Evolutionary conservation across 495 filamentous ascomycete genomes (phyloP).

Genomic region (Trichoderma reesei): DNA sequence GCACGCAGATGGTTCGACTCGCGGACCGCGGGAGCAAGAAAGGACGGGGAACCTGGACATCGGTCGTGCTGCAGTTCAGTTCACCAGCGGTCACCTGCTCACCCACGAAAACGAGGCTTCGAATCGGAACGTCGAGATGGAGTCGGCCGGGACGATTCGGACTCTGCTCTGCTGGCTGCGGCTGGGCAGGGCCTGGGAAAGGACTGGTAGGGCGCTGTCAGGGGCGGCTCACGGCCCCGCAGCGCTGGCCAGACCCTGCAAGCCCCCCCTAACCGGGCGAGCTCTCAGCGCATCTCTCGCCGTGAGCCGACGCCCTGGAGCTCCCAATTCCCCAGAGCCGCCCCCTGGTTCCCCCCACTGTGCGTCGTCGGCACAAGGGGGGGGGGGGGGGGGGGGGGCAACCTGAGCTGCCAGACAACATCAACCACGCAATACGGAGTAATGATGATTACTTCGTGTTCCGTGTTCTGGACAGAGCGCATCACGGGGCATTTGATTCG

Average conservation of each 20-base stretch:
- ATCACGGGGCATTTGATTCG: neutral
- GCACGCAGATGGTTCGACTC: neutral
- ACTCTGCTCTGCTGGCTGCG: neutral
- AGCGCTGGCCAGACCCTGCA: neutral
- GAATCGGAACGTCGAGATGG: slow-evolving; percentile 7
- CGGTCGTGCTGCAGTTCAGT: neutral
- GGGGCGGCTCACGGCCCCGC: slow-evolving; percentile 2
- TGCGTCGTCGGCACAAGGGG: neutral
- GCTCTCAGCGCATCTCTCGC: neutral
- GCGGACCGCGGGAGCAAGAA: neutral
- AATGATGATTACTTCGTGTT: neutral
- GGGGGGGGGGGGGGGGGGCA: no score
- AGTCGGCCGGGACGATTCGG: slow-evolving; percentile 5
- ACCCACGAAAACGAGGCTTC: slow-evolving; percentile 6
- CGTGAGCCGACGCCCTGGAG: neutral
- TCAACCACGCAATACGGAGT: neutral
- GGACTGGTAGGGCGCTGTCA: neutral
- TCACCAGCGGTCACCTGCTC: neutral
- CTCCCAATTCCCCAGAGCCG: neutral
- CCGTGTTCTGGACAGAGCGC: neutral
- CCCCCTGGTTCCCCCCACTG: neutral
- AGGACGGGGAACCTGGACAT: neutral
- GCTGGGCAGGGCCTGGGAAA: neutral
- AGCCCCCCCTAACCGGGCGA: neutral
- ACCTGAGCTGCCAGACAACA: neutral